Evolutionary conservation across 2,329 filamentous ascomycete species (phyloP).

Genomic region (Leptosphaerulina australis): DNA sequence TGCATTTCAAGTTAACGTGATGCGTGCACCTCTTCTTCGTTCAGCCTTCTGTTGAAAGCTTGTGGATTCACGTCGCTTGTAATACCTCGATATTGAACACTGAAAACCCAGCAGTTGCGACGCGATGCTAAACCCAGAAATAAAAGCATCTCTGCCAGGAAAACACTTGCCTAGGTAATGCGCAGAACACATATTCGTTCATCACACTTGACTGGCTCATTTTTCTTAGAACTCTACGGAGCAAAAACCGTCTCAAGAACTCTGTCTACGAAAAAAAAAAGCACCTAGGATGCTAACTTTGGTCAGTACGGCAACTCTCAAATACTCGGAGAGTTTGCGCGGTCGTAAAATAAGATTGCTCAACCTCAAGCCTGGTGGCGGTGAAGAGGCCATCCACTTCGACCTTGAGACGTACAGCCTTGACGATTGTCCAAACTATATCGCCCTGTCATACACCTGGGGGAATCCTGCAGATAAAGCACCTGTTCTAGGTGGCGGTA

Average conservation of each 20-base stretch:
- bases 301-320: not conserved
- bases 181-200: not conserved
- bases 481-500: not conserved
- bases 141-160: not conserved
- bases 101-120: not conserved
- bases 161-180: not conserved
- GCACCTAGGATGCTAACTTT: not conserved
- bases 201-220: not conserved
- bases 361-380: not conserved
- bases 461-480: not conserved
- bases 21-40: not conserved
- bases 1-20: not conserved
- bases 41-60: not conserved
- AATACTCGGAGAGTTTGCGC: not conserved
- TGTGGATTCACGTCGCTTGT: not conserved
- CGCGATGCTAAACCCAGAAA: not conserved
- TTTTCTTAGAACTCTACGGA: not conserved
- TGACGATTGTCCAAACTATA: not conserved
- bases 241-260: not conserved
- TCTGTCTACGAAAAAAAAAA: not conserved
- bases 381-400: slow-evolving; percentile 1
- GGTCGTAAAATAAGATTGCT: not conserved
- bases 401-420: not conserved
- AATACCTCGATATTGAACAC: not conserved
- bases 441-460: slow-evolving; percentile 1